Conservation (phyloP, 2,329 filamentous ascomycete genomes). For the Trichophyton verrucosum region DNA sequence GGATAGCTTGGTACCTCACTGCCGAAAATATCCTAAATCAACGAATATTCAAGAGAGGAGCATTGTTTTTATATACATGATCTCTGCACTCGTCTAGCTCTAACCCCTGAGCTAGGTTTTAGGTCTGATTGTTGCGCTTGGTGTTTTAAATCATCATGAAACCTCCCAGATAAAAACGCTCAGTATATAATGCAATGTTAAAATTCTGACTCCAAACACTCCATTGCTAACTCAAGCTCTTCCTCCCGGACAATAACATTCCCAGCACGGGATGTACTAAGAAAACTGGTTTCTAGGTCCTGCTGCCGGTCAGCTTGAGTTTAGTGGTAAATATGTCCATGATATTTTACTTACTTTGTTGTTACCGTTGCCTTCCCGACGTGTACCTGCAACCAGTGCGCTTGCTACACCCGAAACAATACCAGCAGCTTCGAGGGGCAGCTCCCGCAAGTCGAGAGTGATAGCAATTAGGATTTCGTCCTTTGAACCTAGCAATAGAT, state of each 20-base stretch:
- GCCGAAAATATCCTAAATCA: not conserved
- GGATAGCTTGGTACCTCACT: not conserved
- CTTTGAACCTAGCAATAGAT: constrained; percentile 63
- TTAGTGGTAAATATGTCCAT: not conserved
- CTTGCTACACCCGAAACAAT: constrained; percentile 93
- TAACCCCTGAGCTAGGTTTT: not conserved
- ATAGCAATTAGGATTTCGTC: constrained; percentile 65
- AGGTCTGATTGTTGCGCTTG: not conserved
- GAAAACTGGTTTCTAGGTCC: constrained; percentile 68
- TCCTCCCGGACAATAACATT: constrained; percentile 73
- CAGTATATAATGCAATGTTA: not conserved
- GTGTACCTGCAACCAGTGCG: constrained; percentile 61
- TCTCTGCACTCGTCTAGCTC: not conserved
- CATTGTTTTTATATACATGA: not conserved
- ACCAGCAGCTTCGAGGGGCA: constrained; percentile 79
- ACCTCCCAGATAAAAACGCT: not conserved
- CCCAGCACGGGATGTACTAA: constrained; percentile 77
- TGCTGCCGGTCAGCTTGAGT: constrained; percentile 6
- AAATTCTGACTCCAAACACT: constrained; percentile 45
- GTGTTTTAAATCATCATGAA: not conserved
- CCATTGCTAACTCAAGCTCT: constrained; percentile 60
- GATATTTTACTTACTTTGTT: constrained; percentile 3
- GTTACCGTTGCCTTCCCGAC: constrained; percentile 28
- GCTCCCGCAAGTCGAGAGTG: constrained; percentile 66
- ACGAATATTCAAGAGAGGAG: not conserved